Percentiles rank a stretch among this genome's conserved stretches.
Evolutionary conservation across 139 green algal species (phyloP).

Genomic region (Mesotaenium endlicherianum): DNA sequence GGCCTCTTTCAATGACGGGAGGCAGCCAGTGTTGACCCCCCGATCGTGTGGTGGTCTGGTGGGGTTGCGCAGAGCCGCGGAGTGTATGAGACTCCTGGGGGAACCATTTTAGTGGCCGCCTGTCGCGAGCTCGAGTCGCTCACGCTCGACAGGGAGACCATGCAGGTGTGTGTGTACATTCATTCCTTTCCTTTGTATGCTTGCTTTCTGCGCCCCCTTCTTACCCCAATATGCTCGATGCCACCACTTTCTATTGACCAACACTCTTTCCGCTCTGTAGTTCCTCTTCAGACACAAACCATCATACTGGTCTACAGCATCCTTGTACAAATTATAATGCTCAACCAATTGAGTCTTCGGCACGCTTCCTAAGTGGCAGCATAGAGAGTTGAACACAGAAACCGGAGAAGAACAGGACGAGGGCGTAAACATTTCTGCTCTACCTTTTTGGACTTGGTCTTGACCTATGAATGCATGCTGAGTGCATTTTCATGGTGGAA

Average conservation of each 20-base stretch:
- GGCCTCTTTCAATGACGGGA: too few species aligned
- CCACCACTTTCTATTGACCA: neutral
- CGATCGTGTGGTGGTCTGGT: too few species aligned
- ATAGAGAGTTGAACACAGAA: neutral
- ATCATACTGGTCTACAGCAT: neutral
- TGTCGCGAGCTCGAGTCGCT: slow-evolving; percentile 42
- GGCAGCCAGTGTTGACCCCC: too few species aligned
- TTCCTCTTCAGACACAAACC: neutral
- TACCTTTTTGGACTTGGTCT: too few species aligned
- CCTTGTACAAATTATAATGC: neutral
- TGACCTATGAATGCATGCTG: too few species aligned
- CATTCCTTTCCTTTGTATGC: neutral
- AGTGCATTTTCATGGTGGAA: slow-evolving; percentile 2
- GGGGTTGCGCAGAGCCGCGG: slow-evolving; percentile 74
- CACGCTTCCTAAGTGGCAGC: neutral
- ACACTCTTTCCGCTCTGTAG: neutral
- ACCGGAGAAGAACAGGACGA: neutral
- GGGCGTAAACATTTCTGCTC: neutral
- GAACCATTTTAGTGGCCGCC: slow-evolving; percentile 86
- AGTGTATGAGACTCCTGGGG: slow-evolving; percentile 98
- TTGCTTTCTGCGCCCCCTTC: neutral
- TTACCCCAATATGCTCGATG: neutral
- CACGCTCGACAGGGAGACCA: slow-evolving; percentile 48
- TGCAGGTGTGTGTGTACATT: neutral
- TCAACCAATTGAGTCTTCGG: neutral